Evolutionary conservation across 2,329 filamentous ascomycete species (phyloP).

Genomic region (Fusarium sambucinum): DNA sequence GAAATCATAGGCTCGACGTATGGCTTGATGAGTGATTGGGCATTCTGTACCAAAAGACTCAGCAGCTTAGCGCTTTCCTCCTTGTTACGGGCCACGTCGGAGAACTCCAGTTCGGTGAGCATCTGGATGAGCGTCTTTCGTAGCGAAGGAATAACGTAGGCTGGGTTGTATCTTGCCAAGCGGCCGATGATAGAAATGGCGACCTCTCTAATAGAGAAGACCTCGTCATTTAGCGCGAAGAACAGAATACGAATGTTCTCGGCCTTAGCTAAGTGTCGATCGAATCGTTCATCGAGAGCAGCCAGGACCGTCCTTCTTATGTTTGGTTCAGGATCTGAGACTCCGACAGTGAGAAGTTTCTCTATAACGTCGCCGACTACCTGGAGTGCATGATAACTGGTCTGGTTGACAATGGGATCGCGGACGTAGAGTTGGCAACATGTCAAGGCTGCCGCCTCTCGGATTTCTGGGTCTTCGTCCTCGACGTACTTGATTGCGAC

Average conservation of each 20-base stretch:
- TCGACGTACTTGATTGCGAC: slow-evolving; percentile 99
- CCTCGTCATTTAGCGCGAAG: slow-evolving; percentile 93
- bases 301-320: slow-evolving; percentile 90
- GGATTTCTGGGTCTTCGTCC: slow-evolving; percentile 91
- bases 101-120: slow-evolving; percentile 95
- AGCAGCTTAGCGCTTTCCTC: slow-evolving; percentile 96
- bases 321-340: slow-evolving; percentile 89
- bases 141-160: slow-evolving; percentile 95
- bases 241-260: slow-evolving; percentile 97
- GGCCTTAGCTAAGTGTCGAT: slow-evolving; percentile 94
- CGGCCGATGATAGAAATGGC: slow-evolving; percentile 97
- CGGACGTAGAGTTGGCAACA: slow-evolving; percentile 98
- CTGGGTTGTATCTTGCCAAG: slow-evolving; percentile 89
- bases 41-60: slow-evolving; percentile 91
- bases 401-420: slow-evolving; percentile 98
- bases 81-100: slow-evolving; percentile 92
- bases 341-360: slow-evolving; percentile 92
- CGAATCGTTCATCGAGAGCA: slow-evolving; percentile 92
- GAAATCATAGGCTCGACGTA: slow-evolving; percentile 98
- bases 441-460: slow-evolving; percentile 93
- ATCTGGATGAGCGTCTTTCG: slow-evolving; percentile 96
- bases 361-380: slow-evolving; percentile 98
- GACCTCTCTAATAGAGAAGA: slow-evolving; percentile 91
- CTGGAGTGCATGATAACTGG: slow-evolving; percentile 94
- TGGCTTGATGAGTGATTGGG: slow-evolving; percentile 91